Base-by-base conservation (phyloP, 345 rosid genomes). In the Boechera stricta region DNA sequence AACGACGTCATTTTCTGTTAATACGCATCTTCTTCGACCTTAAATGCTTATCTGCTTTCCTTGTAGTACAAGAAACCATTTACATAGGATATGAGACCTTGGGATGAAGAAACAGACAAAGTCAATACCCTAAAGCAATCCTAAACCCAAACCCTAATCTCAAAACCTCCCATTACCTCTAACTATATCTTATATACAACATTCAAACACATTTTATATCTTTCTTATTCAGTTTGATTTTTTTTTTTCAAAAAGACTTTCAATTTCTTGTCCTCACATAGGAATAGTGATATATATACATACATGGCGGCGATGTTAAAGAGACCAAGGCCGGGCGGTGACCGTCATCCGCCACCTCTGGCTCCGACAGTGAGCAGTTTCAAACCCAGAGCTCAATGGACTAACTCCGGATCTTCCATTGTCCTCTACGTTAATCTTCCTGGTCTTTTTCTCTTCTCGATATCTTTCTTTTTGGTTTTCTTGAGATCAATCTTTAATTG, bases 351-450 rank as follows among this genome's bases (percentile, higher is more conserved):
- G 15, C 82, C 82, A 58, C 75, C 78, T 26, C 15, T 79, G 45
- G 70, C 82, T 68, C 71, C 82, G 13, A 73, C 82, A n/a, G 78
- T 79, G 75, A 79, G 70, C 59, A 68, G 6, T 63, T 79, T 79
- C 35, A 79, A 73, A 70, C 82, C 82, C 35, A 67, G 78, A 73
- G 78, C 75, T 67, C 74, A 79, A 47, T 79, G 82, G 82, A 73
- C 10, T 28, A 79, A 29, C 45, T 26, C 60, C 0, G 82, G 45
- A 57, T 67, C 82, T 61, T 73, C 82, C 66, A 74, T 55, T 29
- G 60, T 68, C 56, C 78, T 79, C 54, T 53, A 68, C 36, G 75
- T 79, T 33, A 73, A 73, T 73, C 82, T 79, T 63, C 82, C 82
- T 35, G 82, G 82, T 79, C 56, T 26, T 67, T 51, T 38, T 58